Percentiles rank a stretch among this genome's conserved stretches.
Conservation (phyloP, 169 alveolate species). For the Prorocentrum cordatum region DNA sequence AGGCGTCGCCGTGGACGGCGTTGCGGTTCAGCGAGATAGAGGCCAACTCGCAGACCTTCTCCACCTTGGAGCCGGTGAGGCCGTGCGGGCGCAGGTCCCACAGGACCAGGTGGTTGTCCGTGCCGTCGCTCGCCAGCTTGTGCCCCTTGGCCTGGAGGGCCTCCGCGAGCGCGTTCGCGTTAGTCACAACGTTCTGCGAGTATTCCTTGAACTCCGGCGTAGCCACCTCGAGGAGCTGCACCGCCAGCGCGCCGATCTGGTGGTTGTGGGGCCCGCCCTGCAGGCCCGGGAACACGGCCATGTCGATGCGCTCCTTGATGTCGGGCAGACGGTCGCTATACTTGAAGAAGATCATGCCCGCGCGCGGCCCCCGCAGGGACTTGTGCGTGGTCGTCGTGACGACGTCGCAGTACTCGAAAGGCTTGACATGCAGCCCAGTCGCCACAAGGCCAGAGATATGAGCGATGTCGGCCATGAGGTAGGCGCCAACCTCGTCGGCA, state of each 20-base stretch:
- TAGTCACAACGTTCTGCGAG: slow-evolving; percentile 66
- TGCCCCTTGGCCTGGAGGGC: slow-evolving; percentile 76
- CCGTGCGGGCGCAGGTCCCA: slow-evolving; percentile 78
- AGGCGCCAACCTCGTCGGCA: slow-evolving; percentile 92
- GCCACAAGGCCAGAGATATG: slow-evolving; percentile 92
- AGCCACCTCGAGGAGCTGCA: slow-evolving; percentile 49
- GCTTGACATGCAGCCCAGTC: slow-evolving; percentile 82
- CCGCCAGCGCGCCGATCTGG: slow-evolving; percentile 72
- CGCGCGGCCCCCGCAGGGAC: slow-evolving; percentile 73
- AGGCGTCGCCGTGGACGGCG: slow-evolving; percentile 74
- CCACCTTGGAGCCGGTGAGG: slow-evolving; percentile 72
- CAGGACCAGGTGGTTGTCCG: slow-evolving; percentile 89
- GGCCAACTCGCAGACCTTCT: slow-evolving; percentile 63
- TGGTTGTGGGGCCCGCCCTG: slow-evolving; percentile 92
- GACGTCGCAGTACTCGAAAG: slow-evolving; percentile 83
- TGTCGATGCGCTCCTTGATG: slow-evolving; percentile 85
- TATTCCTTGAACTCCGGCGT: slow-evolving; percentile 28
- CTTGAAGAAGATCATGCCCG: slow-evolving; percentile 72
- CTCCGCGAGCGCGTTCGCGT: slow-evolving; percentile 81
- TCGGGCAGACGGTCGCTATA: slow-evolving; percentile 76
- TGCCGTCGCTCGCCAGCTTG: slow-evolving; percentile 77
- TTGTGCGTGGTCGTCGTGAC: slow-evolving; percentile 94
- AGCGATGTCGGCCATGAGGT: slow-evolving; percentile 94
- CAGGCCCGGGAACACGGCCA: slow-evolving; percentile 93
- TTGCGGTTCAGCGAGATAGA: slow-evolving; percentile 64